Evolutionary conservation across 768 basidiomycete species (phyloP).

Genomic region (Calocybe indica): DNA sequence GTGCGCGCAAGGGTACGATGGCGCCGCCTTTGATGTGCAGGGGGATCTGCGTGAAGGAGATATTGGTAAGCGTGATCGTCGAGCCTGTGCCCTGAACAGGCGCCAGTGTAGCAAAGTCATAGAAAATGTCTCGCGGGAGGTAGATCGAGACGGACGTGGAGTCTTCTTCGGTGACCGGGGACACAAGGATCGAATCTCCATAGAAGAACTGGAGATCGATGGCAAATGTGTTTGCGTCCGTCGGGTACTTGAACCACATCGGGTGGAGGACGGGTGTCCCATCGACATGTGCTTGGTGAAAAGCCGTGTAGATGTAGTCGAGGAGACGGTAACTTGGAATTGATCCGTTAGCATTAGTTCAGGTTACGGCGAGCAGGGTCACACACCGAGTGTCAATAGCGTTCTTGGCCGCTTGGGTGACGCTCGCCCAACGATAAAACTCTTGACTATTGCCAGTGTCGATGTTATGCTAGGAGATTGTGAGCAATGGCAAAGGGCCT

Average conservation of each 20-base stretch:
- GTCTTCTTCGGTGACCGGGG: constrained; percentile 59
- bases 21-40: constrained; percentile 56
- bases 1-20: constrained; percentile 49
- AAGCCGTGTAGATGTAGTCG: constrained; percentile 68
- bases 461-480: constrained; percentile 40
- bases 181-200: constrained; percentile 61
- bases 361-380: not conserved
- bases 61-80: constrained; percentile 35
- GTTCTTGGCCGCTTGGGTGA: constrained; percentile 52
- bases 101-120: constrained; percentile 50
- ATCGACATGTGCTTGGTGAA: constrained; percentile 49
- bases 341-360: not conserved
- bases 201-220: constrained; percentile 70
- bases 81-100: constrained; percentile 44
- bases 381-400: constrained; percentile 56
- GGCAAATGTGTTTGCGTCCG: constrained; percentile 49
- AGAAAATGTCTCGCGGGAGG: constrained; percentile 60
- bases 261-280: constrained; percentile 66
- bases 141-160: constrained; percentile 54
- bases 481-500: not conserved
- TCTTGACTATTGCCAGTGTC: constrained; percentile 54
- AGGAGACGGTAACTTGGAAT: constrained; percentile 51
- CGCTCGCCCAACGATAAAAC: constrained; percentile 59
- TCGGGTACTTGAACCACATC: constrained; percentile 62
- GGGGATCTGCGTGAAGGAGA: constrained; percentile 54